A percentile compares a stretch with the other conserved stretches of the same genome.
Conservation (phyloP, 805 yeast genomes). For the Wickerhamiella domercqiae region DNA sequence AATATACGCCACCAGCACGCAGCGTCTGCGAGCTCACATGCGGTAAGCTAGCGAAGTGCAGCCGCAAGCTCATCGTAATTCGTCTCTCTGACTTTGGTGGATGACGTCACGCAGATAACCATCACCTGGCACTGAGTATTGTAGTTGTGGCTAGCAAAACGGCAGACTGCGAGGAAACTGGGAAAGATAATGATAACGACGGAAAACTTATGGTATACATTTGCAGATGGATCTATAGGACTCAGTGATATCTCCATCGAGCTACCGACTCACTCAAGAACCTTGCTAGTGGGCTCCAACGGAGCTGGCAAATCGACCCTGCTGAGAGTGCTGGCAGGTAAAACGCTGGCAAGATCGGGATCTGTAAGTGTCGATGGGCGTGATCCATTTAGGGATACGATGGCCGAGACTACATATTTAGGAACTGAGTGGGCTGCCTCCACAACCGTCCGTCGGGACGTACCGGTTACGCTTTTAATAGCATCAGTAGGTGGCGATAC, state of each 20-base stretch:
- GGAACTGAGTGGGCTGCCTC: slow-evolving; percentile 98
- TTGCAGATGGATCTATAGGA: slow-evolving; percentile 49
- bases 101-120: too few species aligned
- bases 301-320: slow-evolving; percentile 96
- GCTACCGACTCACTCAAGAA: slow-evolving; percentile 58
- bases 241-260: slow-evolving; percentile 45
- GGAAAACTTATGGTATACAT: slow-evolving; percentile 49
- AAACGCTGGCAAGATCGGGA: slow-evolving; percentile 67
- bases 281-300: slow-evolving; percentile 78
- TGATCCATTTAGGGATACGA: slow-evolving; percentile 68
- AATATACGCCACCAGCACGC: slow-evolving; percentile 58
- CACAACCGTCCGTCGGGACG: slow-evolving; percentile 78
- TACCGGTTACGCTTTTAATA: slow-evolving; percentile 67
- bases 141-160: neutral
- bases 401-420: slow-evolving; percentile 45
- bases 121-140: neutral
- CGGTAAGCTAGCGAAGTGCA: slow-evolving; percentile 15
- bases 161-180: neutral
- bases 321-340: slow-evolving; percentile 75
- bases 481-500: slow-evolving; percentile 71
- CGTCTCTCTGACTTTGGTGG: too few species aligned
- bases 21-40: slow-evolving; percentile 57
- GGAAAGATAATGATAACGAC: slow-evolving; percentile 51
- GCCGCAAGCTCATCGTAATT: slow-evolving; percentile 12
- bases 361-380: slow-evolving; percentile 56